Conservation (phyloP, 2,329 filamentous ascomycete species). For the Hyphodiscus sp. region DNA sequence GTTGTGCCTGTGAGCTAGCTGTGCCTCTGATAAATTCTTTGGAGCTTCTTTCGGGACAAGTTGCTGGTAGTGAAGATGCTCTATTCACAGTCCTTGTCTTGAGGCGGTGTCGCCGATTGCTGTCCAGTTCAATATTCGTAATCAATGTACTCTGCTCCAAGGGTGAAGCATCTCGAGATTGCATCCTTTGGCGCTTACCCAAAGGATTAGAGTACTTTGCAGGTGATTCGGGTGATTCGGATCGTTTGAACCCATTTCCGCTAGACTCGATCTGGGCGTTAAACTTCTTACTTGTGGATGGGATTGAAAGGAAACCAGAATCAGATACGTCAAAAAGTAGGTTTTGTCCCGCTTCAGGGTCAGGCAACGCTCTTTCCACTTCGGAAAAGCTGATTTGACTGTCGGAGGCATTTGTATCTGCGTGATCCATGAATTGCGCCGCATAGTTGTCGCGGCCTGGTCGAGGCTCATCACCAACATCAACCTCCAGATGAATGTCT, state of each 20-base stretch:
- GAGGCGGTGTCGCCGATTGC: background rate
- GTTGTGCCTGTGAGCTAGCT: slow-evolving; percentile 31
- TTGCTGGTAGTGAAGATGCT: slow-evolving; percentile 13
- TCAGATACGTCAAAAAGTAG: background rate
- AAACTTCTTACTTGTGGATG: background rate
- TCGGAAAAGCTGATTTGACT: background rate
- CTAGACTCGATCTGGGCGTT: background rate
- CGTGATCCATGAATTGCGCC: slow-evolving; percentile 7
- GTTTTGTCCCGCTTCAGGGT: background rate
- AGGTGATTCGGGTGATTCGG: background rate
- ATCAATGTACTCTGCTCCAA: background rate
- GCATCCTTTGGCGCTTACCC: background rate
- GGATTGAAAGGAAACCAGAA: background rate
- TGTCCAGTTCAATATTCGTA: background rate
- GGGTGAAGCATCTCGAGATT: background rate
- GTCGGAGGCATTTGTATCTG: background rate
- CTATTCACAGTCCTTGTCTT: slow-evolving; percentile 1
- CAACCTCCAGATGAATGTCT: slow-evolving; percentile 3
- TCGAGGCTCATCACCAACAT: slow-evolving; percentile 2
- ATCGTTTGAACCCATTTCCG: background rate
- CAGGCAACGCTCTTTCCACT: background rate
- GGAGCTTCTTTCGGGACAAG: slow-evolving; percentile 19
- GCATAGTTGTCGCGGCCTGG: background rate
- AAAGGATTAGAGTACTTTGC: background rate
- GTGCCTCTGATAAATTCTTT: slow-evolving; percentile 33